phyloP scores from a whole-genome alignment of 257 asterid genomes.

The Nyctanthes arbortristis region DNA sequence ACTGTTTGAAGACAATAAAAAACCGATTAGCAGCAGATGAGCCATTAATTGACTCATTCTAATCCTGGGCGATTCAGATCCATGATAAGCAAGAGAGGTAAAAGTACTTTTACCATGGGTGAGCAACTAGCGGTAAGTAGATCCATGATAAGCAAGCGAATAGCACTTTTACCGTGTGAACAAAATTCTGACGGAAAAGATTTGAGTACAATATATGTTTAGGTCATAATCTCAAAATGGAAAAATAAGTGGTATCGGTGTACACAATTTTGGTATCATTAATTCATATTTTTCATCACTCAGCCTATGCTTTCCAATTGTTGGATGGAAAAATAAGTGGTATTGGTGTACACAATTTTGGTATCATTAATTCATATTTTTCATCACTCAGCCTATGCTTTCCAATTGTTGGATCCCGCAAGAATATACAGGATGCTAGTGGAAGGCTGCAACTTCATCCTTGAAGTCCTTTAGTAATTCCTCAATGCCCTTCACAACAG shows the following conservation, averaged over 20 bases:
- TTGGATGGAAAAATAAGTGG: not conserved
- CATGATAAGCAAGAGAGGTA: not conserved
- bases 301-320: not conserved
- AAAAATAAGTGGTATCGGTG: not conserved
- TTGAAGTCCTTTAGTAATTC: slow-evolving; percentile 62
- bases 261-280: slow-evolving; percentile 8
- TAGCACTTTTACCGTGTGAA: not conserved
- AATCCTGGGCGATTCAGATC: no score
- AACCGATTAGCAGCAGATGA: not conserved
- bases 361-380: slow-evolving; percentile 1
- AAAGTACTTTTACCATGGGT: not conserved
- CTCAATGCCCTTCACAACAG: slow-evolving; percentile 47
- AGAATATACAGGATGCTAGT: slow-evolving; percentile 30
- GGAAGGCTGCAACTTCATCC: slow-evolving; percentile 56
- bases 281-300: slow-evolving; percentile 1
- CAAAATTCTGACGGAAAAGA: not conserved
- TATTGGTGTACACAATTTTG: not conserved
- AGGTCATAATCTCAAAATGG: not conserved
- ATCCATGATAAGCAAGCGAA: not conserved
- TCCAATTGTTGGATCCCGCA: not conserved
- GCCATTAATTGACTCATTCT: no score
- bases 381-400: not conserved
- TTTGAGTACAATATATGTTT: not conserved
- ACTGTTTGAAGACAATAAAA: not conserved
- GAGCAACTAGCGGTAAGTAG: no score